phyloP scores from a whole-genome alignment of 306 rosid genomes.

The Vicia faba region DNA sequence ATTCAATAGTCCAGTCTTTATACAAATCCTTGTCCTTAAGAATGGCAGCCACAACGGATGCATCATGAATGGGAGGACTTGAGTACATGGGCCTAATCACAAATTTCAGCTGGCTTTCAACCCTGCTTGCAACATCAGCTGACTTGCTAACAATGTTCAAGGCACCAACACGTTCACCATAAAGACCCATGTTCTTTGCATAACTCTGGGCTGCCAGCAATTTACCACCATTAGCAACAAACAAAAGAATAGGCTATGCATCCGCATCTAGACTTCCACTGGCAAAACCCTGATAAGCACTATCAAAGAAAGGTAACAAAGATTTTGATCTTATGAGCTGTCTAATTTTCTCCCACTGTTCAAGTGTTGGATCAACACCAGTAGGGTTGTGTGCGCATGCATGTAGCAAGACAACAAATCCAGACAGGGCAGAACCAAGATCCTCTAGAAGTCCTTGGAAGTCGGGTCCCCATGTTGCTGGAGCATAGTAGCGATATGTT shows the following conservation, averaged over 20 bases:
- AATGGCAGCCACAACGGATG: conserved; percentile 88
- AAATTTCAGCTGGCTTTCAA: conserved; percentile 95
- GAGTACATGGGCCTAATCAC: conserved; percentile 99
- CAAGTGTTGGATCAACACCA: conserved; percentile 94
- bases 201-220: conserved; percentile 88
- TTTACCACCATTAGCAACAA: conserved; percentile 96
- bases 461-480: conserved; percentile 88
- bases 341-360: too few species aligned
- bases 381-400: conserved; percentile 99
- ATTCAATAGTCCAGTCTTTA: conserved; percentile 91
- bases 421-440: conserved; percentile 89
- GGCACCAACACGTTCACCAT: conserved; percentile 98
- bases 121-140: conserved; percentile 78
- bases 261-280: conserved; percentile 94
- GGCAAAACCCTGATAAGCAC: conserved; percentile 99
- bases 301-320: conserved; percentile 94
- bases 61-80: conserved; percentile 97
- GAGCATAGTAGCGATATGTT: conserved; percentile 90
- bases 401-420: conserved; percentile 85
- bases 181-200: conserved; percentile 96
- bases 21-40: conserved; percentile 82
- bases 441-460: conserved; percentile 94
- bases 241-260: conserved; percentile 81
- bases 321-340: conserved; percentile 75
- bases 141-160: conserved; percentile 85